phyloP scores from a whole-genome alignment of 176 grass and related monocot genomes.

The Aegilops speltoides region DNA sequence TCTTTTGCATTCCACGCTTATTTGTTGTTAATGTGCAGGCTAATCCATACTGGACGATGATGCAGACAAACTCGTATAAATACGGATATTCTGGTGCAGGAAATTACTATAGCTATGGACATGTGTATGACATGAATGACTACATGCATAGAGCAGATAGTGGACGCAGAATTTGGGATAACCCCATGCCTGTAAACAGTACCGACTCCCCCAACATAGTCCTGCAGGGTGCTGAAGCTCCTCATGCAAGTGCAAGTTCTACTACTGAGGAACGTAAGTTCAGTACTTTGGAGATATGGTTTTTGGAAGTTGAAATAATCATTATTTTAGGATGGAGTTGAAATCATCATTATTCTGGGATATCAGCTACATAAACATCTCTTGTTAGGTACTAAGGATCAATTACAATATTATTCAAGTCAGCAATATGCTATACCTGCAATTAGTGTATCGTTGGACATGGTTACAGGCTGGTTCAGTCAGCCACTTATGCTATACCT shows the following conservation, averaged over 20 bases:
- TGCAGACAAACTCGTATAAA: conserved; percentile 91
- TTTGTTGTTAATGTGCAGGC: conserved; percentile 43
- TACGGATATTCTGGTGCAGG: conserved; percentile 74
- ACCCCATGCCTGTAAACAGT: conserved; percentile 53
- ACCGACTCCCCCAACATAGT: conserved; percentile 40
- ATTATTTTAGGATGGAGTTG: background rate
- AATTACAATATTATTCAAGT: background rate
- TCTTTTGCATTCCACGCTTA: conserved; percentile 13
- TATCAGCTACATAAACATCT: background rate
- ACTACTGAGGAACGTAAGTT: conserved; percentile 77
- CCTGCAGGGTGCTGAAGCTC: conserved; percentile 38
- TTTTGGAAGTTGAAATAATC: conserved; percentile 12
- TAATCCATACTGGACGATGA: conserved; percentile 91
- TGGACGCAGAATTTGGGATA: conserved; percentile 78
- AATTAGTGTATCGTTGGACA: background rate
- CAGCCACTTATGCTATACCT: background rate
- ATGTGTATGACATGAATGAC: conserved; percentile 72
- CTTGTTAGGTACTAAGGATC: background rate
- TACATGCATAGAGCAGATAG: conserved; percentile 69
- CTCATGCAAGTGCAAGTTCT: conserved; percentile 45
- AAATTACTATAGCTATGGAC: conserved; percentile 73
- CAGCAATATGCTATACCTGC: background rate
- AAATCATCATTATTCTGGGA: background rate
- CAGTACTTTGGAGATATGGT: background rate
- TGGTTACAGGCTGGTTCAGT: background rate